Conservation (phyloP, 768 basidiomycete species). For the Naematelia aurantialba region DNA sequence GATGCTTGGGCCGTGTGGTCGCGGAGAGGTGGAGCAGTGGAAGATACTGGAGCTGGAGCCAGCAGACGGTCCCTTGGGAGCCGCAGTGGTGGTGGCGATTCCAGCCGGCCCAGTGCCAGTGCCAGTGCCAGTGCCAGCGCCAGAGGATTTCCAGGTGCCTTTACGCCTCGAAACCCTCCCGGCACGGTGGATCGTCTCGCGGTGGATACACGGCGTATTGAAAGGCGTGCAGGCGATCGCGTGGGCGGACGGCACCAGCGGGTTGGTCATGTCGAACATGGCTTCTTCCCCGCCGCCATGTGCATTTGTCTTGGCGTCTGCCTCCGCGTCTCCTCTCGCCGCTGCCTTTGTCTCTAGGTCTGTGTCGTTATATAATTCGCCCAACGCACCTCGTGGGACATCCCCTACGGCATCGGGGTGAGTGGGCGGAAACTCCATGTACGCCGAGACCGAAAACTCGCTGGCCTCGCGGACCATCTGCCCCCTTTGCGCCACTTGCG, state of each 20-base stretch:
- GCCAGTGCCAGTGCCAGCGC: not conserved
- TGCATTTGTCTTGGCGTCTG: too few relatives aligned
- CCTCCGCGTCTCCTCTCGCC: too few relatives aligned
- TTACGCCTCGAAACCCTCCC: slow-evolving; percentile 12
- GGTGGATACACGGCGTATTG: slow-evolving; percentile 22
- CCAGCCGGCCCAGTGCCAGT: not conserved
- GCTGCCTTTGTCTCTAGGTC: too few relatives aligned
- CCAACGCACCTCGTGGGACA: not conserved
- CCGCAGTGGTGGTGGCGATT: not conserved
- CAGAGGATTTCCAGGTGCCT: not conserved
- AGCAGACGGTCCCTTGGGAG: not conserved
- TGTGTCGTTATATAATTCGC: too few relatives aligned
- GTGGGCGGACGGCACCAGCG: slow-evolving; percentile 18
- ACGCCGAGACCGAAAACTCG: slow-evolving; percentile 13
- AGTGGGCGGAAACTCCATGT: slow-evolving; percentile 1
- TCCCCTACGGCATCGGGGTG: too few relatives aligned
- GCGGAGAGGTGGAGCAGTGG: not conserved
- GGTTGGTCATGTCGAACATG: slow-evolving; percentile 31
- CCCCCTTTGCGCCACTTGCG: not conserved
- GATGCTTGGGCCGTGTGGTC: too few relatives aligned
- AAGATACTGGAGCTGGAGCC: not conserved
- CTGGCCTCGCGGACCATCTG: slow-evolving; percentile 9
- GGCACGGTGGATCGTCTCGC: slow-evolving; percentile 17
- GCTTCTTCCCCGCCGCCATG: slow-evolving; percentile 10
- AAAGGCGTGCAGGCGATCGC: slow-evolving; percentile 17